phyloP scores from a whole-genome alignment of 306 rosid genomes.

The Cyclanthera cordifolia region DNA sequence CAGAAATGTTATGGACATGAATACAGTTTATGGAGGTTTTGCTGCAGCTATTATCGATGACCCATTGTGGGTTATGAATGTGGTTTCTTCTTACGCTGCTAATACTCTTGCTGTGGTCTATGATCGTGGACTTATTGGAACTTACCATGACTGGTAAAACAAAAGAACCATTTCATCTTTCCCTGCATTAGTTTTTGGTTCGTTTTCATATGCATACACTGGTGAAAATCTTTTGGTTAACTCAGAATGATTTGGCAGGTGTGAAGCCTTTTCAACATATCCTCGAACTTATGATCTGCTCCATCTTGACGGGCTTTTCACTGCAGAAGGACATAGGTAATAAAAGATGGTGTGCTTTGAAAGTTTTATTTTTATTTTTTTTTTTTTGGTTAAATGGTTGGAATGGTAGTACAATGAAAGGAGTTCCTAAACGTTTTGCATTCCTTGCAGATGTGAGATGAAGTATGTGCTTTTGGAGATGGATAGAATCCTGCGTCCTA shows the following conservation, averaged over 20 bases:
- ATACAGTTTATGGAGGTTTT: slow-evolving; percentile 74
- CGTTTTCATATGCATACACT: neutral
- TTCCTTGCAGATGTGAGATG: slow-evolving; percentile 69
- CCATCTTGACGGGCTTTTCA: slow-evolving; percentile 85
- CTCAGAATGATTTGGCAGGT: slow-evolving; percentile 40
- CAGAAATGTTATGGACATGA: slow-evolving; percentile 97
- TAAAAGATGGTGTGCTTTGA: neutral
- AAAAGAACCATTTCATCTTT: neutral
- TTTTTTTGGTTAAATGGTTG: neutral
- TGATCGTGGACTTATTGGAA: slow-evolving; percentile 92
- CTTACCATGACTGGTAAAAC: slow-evolving; percentile 81
- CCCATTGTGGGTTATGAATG: slow-evolving; percentile 98
- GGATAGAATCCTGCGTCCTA: slow-evolving; percentile 82
- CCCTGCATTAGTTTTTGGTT: neutral
- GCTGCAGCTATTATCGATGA: slow-evolving; percentile 65
- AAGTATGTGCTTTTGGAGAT: slow-evolving; percentile 79
- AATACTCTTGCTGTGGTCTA: slow-evolving; percentile 74
- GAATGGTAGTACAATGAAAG: neutral
- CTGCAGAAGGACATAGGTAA: slow-evolving; percentile 91
- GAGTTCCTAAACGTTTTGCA: neutral
- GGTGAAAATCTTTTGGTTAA: neutral
- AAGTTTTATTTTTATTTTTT: no score
- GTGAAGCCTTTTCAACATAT: slow-evolving; percentile 94
- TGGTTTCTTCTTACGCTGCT: slow-evolving; percentile 68
- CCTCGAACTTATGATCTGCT: slow-evolving; percentile 95